A percentile compares a stretch with the other conserved stretches of the same genome.
Evolutionary conservation across 176 grass and related monocot species (phyloP).

Genomic region (Ananas comosus): DNA sequence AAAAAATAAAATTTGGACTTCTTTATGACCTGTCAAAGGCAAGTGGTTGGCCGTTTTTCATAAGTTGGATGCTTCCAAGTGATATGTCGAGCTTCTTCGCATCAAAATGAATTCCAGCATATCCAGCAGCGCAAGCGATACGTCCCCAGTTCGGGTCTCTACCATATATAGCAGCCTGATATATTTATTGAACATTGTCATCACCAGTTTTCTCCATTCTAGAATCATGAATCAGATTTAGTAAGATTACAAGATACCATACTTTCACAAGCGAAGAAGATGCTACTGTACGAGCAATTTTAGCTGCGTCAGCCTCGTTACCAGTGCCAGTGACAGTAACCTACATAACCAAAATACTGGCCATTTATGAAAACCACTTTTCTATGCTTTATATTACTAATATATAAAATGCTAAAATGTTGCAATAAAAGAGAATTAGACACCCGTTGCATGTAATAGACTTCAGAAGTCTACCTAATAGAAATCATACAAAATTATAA

Average conservation of each 20-base stretch:
- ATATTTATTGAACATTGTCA: not conserved
- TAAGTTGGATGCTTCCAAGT: constrained; percentile 69
- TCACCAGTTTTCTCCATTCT: not conserved
- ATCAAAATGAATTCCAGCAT: constrained; percentile 69
- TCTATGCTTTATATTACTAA: not conserved
- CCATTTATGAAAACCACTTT: constrained; percentile 3
- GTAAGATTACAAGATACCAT: constrained; percentile 24
- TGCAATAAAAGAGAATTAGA: not conserved
- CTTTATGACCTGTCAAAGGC: constrained; percentile 74
- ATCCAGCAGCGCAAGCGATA: constrained; percentile 90
- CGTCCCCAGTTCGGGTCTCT: constrained; percentile 98
- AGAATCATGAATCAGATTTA: not conserved
- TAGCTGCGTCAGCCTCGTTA: constrained; percentile 72
- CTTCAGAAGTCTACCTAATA: not conserved
- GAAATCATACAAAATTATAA: not conserved
- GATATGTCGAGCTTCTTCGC: constrained; percentile 70
- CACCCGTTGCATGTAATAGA: not conserved
- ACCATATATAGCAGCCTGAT: constrained; percentile 84
- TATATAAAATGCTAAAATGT: not conserved
- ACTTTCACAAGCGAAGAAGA: constrained; percentile 97
- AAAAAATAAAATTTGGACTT: constrained; percentile 7
- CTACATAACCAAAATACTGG: constrained; percentile 24
- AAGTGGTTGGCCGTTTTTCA: constrained; percentile 89
- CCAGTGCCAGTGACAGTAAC: constrained; percentile 61
- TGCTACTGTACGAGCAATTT: constrained; percentile 79